Conservation (phyloP, 345 rosid species). For the Eucalyptus polybractea region DNA sequence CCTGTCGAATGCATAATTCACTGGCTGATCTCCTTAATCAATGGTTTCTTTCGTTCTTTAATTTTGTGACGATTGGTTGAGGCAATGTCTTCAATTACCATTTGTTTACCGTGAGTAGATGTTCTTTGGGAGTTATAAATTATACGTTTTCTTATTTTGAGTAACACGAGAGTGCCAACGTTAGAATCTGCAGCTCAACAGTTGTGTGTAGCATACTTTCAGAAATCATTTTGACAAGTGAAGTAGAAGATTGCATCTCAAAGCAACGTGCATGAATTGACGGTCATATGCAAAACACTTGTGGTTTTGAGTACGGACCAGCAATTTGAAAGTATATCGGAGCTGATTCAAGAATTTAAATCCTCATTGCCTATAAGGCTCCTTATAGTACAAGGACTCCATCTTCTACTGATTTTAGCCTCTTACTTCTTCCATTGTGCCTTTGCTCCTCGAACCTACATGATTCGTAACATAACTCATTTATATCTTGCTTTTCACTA, state of each 20-base stretch:
- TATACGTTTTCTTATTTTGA: neutral
- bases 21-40: neutral
- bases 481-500: neutral
- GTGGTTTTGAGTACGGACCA: neutral
- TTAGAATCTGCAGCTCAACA: neutral
- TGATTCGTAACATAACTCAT: neutral
- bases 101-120: neutral
- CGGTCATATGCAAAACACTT: neutral
- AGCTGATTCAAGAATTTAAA: neutral
- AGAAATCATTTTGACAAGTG: neutral
- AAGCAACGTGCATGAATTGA: neutral
- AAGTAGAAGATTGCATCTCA: neutral
- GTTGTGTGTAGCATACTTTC: neutral
- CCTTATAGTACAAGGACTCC: neutral
- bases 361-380: neutral
- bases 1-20: neutral
- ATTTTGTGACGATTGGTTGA: neutral
- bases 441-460: neutral
- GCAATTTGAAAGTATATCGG: neutral
- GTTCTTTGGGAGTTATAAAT: neutral
- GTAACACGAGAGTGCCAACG: neutral
- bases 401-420: neutral
- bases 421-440: neutral
- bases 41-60: neutral
- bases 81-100: neutral